phyloP scores from a whole-genome alignment of 2,329 filamentous ascomycete genomes.

The Fusarium fracticaudum region DNA sequence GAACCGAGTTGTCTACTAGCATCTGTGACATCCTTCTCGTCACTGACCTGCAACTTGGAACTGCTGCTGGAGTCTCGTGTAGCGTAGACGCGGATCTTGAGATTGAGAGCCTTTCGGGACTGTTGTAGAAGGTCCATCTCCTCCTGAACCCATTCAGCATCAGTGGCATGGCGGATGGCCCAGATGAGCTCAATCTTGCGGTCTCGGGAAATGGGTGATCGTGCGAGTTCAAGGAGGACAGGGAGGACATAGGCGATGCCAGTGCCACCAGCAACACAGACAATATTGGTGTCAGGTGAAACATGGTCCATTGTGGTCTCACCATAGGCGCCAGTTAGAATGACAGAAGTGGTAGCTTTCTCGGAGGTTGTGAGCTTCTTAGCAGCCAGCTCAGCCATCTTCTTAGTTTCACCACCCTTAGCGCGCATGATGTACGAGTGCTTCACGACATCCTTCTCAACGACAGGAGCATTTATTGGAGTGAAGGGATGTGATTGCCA shows the following conservation, averaged over 20 bases:
- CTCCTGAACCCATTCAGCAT: slow-evolving; percentile 66
- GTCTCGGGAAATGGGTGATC: slow-evolving; percentile 55
- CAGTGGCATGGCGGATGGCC: slow-evolving; percentile 64
- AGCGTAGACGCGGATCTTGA: slow-evolving; percentile 67
- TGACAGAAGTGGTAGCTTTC: slow-evolving; percentile 59
- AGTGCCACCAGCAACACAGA: slow-evolving; percentile 54
- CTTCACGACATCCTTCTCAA: slow-evolving; percentile 51
- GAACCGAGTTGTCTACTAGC: slow-evolving; percentile 31
- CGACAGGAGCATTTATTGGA: slow-evolving; percentile 63
- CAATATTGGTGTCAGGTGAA: slow-evolving; percentile 51
- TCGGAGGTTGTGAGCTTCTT: slow-evolving; percentile 48
- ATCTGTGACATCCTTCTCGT: slow-evolving; percentile 27
- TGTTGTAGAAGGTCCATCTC: slow-evolving; percentile 64
- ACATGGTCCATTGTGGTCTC: slow-evolving; percentile 56
- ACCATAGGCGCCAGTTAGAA: slow-evolving; percentile 73
- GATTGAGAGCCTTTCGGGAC: slow-evolving; percentile 48
- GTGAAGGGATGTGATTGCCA: slow-evolving; percentile 81
- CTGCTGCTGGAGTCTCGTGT: slow-evolving; percentile 58
- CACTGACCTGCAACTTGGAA: slow-evolving; percentile 35
- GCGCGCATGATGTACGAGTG: slow-evolving; percentile 68
- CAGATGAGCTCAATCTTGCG: slow-evolving; percentile 70
- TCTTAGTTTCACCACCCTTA: slow-evolving; percentile 67
- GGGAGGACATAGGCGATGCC: slow-evolving; percentile 54
- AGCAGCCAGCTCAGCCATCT: slow-evolving; percentile 58
- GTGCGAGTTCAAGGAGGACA: slow-evolving; percentile 47